Conservation (phyloP, 106 monocot species). For the Dioscorea zingiberensis region DNA sequence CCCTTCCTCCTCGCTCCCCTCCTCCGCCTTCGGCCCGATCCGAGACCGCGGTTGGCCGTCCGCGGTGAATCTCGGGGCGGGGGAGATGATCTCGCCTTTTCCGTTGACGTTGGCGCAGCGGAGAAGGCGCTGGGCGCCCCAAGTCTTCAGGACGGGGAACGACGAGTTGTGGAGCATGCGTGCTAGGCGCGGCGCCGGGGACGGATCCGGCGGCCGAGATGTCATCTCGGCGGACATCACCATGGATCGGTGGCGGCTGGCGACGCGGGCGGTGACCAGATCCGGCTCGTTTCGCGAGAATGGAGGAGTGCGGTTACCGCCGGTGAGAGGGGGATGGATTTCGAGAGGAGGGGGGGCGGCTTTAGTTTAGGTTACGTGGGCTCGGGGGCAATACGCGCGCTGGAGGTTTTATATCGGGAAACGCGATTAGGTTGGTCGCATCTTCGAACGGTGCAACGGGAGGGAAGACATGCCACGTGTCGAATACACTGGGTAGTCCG, state of each 20-base stretch:
- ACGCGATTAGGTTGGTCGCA: background rate
- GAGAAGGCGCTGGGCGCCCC: constrained; percentile 36
- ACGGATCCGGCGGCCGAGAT: background rate
- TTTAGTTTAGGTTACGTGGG: too few species aligned
- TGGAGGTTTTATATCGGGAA: background rate
- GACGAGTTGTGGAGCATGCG: constrained; percentile 16
- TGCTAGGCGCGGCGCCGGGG: background rate
- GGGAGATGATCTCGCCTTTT: constrained; percentile 14
- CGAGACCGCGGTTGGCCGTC: background rate
- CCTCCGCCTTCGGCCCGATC: background rate
- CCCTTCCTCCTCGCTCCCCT: background rate
- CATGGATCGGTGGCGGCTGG: constrained; percentile 13
- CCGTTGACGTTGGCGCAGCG: constrained; percentile 30
- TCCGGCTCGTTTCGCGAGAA: background rate
- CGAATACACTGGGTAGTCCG: too few species aligned
- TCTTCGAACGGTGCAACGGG: background rate
- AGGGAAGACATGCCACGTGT: background rate
- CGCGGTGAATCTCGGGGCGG: background rate
- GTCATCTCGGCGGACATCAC: constrained; percentile 28
- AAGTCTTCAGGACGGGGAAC: constrained; percentile 40
- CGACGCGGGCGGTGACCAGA: background rate
- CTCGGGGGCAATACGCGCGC: background rate
- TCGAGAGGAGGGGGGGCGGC: background rate
- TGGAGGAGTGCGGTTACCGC: background rate
- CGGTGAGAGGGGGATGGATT: background rate